Evolutionary conservation across 129 eudicot genomes (phyloP).

Genomic region (Logfia minima): DNA sequence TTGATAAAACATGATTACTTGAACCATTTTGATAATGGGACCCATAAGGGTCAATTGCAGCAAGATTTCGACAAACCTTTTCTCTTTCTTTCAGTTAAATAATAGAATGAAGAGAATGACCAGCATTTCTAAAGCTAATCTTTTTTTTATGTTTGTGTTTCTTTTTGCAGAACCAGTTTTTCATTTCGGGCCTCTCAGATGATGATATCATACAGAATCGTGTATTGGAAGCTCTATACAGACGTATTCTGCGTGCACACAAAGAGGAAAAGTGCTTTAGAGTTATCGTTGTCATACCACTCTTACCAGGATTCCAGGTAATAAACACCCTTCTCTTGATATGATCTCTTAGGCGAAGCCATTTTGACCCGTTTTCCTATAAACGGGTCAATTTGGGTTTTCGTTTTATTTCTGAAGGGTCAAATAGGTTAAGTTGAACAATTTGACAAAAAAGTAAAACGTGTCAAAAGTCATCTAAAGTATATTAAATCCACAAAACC

Average conservation of each 20-base stretch:
- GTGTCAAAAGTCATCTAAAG: background rate
- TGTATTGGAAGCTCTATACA: conserved; percentile 74
- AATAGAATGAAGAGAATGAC: conserved; percentile 4
- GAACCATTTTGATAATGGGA: background rate
- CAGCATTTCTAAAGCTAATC: conserved; percentile 7
- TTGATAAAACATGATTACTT: background rate
- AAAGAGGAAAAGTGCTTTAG: conserved; percentile 68
- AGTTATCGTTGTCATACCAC: conserved; percentile 83
- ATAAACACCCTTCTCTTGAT: conserved; percentile 1
- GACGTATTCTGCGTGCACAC: conserved; percentile 81
- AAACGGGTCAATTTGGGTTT: background rate
- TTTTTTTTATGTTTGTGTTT: conserved; percentile 24
- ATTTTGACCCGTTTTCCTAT: background rate
- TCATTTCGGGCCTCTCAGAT: conserved; percentile 86
- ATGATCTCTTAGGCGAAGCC: background rate
- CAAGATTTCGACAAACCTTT: background rate
- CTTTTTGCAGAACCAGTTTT: conserved; percentile 85
- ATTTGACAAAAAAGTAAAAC: background rate
- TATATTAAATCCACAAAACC: background rate
- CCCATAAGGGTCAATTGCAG: conserved; percentile 5
- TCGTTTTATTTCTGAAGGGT: conserved; percentile 7
- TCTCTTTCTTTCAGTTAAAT: background rate
- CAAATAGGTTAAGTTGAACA: background rate
- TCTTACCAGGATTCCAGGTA: conserved; percentile 97
- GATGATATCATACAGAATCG: conserved; percentile 86